Evolutionary conservation across 805 yeast species (phyloP).

Genomic region (Torulaspora franciscae): DNA sequence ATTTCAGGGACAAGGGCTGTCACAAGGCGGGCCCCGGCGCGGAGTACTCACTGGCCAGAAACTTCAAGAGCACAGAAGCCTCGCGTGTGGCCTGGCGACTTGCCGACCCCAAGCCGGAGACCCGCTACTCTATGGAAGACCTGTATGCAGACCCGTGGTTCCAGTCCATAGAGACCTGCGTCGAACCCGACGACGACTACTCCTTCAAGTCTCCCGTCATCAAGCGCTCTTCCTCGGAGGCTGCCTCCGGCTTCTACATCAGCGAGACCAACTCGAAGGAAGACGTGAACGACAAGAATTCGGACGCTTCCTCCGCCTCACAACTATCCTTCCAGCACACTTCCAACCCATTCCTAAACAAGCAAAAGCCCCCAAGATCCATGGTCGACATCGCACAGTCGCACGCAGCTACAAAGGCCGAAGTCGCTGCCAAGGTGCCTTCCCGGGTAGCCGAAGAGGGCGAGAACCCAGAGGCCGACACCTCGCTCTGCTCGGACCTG

Average conservation of each 20-base stretch:
- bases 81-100: conserved; percentile 71
- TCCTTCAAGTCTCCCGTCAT: conserved; percentile 24
- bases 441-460: conserved; percentile 14
- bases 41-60: conserved; percentile 66
- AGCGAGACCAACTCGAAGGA: conserved; percentile 16
- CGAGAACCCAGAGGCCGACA: conserved; percentile 6
- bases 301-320: background rate
- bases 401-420: conserved; percentile 7
- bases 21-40: conserved; percentile 60
- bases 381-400: conserved; percentile 27
- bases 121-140: conserved; percentile 51
- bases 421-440: conserved; percentile 10
- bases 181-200: conserved; percentile 23
- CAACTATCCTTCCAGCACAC: background rate
- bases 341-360: conserved; percentile 11
- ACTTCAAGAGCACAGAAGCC: conserved; percentile 52
- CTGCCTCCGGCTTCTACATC: conserved; percentile 10
- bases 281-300: conserved; percentile 7
- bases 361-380: conserved; percentile 18
- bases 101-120: conserved; percentile 54
- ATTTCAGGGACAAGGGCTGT: conserved; percentile 43
- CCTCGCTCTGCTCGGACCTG: background rate
- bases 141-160: conserved; percentile 66
- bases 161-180: conserved; percentile 52
- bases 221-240: conserved; percentile 20